phyloP scores from a whole-genome alignment of 2,329 filamentous ascomycete genomes.

The Fusarium concolor region DNA sequence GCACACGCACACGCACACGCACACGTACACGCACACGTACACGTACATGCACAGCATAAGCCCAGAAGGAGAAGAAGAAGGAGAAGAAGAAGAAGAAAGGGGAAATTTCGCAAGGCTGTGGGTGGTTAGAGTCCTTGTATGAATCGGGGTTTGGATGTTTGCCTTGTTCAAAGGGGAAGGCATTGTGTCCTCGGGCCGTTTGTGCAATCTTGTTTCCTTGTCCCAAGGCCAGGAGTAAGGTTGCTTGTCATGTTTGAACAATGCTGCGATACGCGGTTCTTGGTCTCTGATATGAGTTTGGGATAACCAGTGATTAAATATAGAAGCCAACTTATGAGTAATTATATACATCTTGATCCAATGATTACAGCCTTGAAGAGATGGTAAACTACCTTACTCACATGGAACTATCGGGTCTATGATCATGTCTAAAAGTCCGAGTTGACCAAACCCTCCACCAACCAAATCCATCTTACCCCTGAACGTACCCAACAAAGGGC shows the following conservation, averaged over 20 bases:
- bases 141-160: background rate
- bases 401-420: background rate
- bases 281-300: background rate
- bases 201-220: slow-evolving; percentile 4
- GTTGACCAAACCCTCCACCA: background rate
- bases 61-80: background rate
- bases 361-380: background rate
- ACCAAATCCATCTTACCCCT: background rate
- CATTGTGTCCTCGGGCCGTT: slow-evolving; percentile 16
- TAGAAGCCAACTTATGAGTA: background rate
- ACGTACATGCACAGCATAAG: slow-evolving; percentile 31
- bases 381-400: too few species aligned
- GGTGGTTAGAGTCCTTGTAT: slow-evolving; percentile 2
- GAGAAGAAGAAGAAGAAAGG: background rate
- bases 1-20: slow-evolving; percentile 13
- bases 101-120: background rate
- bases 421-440: background rate
- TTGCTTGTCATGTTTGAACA: background rate
- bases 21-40: background rate
- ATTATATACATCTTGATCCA: background rate
- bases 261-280: background rate
- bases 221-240: background rate
- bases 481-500: background rate
- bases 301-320: background rate
- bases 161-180: slow-evolving; percentile 14